Percentiles rank a stretch among this genome's conserved stretches.
phyloP scores from a whole-genome alignment of 768 basidiomycete species.

The Pleurotus eryngii region DNA sequence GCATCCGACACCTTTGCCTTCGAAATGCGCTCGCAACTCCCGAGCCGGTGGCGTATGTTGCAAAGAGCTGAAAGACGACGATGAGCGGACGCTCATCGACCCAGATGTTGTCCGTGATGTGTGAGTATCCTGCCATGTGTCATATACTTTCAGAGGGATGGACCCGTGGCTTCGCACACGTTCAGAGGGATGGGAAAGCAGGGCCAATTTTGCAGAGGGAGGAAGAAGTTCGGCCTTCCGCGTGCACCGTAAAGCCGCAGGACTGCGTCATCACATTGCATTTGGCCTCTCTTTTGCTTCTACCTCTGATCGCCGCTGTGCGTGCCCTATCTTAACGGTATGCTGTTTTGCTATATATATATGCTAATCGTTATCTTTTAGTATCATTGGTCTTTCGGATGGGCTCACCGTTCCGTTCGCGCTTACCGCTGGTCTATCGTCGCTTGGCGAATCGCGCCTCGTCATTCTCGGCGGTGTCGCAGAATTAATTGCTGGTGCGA shows the following conservation, averaged over 20 bases:
- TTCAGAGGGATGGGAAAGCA: not conserved
- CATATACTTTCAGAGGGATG: not conserved
- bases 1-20: constrained; percentile 40
- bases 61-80: constrained; percentile 78
- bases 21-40: constrained; percentile 56
- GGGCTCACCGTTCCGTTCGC: constrained; percentile 92
- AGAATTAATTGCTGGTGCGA: constrained; percentile 93
- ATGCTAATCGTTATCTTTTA: constrained; percentile 23
- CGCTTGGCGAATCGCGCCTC: constrained; percentile 84
- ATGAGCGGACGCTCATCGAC: constrained; percentile 78
- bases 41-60: constrained; percentile 75
- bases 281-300: not conserved
- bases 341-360: too few relatives aligned
- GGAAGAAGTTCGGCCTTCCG: not conserved
- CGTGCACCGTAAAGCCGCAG: not conserved
- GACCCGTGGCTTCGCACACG: too few relatives aligned
- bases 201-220: not conserved
- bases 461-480: constrained; percentile 94
- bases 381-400: constrained; percentile 88
- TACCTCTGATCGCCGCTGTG: not conserved
- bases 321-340: too few relatives aligned
- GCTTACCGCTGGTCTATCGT: constrained; percentile 82
- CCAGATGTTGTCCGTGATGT: constrained; percentile 87
- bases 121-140: constrained; percentile 39
- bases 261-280: too few relatives aligned